Evolutionary conservation across 805 yeast genomes (phyloP), one percentile per base, ranked within the genome.

Genomic region (Lipomyces mesembrius): DNA sequence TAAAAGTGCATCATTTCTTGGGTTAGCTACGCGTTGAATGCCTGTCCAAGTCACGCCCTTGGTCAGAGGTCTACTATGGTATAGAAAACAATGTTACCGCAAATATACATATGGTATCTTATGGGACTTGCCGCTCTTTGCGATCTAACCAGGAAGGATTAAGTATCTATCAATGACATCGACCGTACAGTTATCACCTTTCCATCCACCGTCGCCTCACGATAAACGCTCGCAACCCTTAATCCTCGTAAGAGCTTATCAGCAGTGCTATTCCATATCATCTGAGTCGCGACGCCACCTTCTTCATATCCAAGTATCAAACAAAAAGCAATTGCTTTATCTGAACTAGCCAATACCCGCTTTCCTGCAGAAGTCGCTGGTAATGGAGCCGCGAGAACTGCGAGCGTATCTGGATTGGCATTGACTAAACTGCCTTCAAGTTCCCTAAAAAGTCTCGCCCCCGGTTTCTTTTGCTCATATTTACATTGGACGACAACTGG

Each of bases 391-490:
- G 69, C 74, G 22, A 71, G 65, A 12, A 71, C 43, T 2, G 72
- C 74, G 8, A 72, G 57, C 11, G 70, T 64, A 20, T 56, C 61
- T 6, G 37, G 25, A n/a, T 59, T 52, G 22, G 60, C 58, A 17
- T 51, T 43, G 7, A 56, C 64, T 2, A 61, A 55, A 17, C 70
- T 66, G 53, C 74, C 74, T 35, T 64, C 71, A 7, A 72, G 65
- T 51, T 72, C 75, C n/a, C 75, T 59, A 11, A 72, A 59, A 64
- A 59, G 61, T 17, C 61, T 49, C 83, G 87, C 75, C 83, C 88
- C 57, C 81, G 88, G 83, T 71, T 85, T 25, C 75, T 83, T 22
- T 61, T 75, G 49, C 57, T 74, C 14, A 60, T 75, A 20, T 65
- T 76, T 59, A 73, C 76, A 74, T 67, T 69, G 73, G 17, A 73